Percentiles rank a stretch among this genome's conserved stretches.
phyloP scores from a whole-genome alignment of 2,329 filamentous ascomycete species.

The Paraphaeosphaeria sporulosa region DNA sequence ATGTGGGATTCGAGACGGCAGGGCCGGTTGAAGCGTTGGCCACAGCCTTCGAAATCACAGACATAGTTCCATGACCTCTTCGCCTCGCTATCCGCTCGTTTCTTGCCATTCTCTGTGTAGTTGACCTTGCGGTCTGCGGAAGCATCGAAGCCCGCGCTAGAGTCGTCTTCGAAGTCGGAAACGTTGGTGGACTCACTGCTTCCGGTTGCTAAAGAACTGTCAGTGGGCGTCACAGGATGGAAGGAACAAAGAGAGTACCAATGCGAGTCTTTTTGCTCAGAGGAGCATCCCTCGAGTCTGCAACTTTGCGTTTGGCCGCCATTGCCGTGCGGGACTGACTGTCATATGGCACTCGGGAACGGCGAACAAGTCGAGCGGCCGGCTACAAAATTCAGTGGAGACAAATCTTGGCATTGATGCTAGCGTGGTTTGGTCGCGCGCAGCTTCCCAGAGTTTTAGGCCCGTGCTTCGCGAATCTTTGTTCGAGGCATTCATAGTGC shows the following conservation, averaged over 20 bases:
- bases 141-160: slow-evolving; percentile 30
- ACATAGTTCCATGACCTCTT: slow-evolving; percentile 76
- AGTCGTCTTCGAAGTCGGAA: slow-evolving; percentile 11
- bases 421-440: slow-evolving; percentile 13
- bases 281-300: slow-evolving; percentile 13
- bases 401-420: slow-evolving; percentile 8
- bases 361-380: not conserved
- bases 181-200: not conserved
- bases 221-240: not conserved
- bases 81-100: slow-evolving; percentile 42
- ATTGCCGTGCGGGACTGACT: slow-evolving; percentile 21
- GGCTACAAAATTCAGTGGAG: slow-evolving; percentile 12
- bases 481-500: slow-evolving; percentile 16
- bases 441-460: slow-evolving; percentile 20
- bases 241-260: slow-evolving; percentile 24
- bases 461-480: slow-evolving; percentile 19
- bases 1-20: slow-evolving; percentile 78
- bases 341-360: not conserved
- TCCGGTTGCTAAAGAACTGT: not conserved
- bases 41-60: slow-evolving; percentile 77
- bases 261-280: slow-evolving; percentile 36
- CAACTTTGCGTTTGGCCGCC: slow-evolving; percentile 39
- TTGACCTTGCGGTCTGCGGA: slow-evolving; percentile 34
- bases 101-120: slow-evolving; percentile 38
- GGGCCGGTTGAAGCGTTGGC: slow-evolving; percentile 87